Conservation (phyloP, 179 eudicot species). For the Drosera spatulata region DNA sequence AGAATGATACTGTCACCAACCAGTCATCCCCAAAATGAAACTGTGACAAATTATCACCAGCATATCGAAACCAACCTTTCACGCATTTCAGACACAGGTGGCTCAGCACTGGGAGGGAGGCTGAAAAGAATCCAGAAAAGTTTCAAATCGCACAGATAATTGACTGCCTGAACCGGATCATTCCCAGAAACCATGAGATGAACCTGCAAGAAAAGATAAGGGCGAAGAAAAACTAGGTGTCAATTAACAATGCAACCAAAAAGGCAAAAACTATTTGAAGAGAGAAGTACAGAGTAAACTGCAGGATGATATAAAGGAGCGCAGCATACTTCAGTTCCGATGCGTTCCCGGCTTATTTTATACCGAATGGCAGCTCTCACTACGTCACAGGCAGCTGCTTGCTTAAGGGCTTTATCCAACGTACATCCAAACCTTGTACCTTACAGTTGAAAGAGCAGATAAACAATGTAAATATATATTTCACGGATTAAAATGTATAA, state of each 20-base stretch:
- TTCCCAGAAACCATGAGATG: constrained; percentile 91
- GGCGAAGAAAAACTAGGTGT: not conserved
- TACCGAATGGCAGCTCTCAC: constrained; percentile 73
- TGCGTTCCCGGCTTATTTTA: constrained; percentile 93
- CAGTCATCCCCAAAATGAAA: no score
- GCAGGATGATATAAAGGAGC: not conserved
- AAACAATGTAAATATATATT: not conserved
- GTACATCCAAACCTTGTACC: constrained; percentile 84
- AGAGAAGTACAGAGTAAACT: no score
- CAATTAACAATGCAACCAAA: no score
- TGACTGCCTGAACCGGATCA: constrained; percentile 66
- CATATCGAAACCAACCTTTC: constrained; percentile 36
- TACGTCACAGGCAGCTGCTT: constrained; percentile 74
- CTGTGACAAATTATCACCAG: no score
- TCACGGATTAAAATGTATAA: not conserved
- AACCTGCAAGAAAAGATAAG: constrained; percentile 32
- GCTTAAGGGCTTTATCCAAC: constrained; percentile 63
- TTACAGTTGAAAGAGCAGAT: constrained; percentile 4
- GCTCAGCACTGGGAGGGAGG: constrained; percentile 51
- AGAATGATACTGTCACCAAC: no score
- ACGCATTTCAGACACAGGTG: constrained; percentile 31
- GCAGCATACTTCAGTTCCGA: constrained; percentile 79
- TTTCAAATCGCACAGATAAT: constrained; percentile 44
- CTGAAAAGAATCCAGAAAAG: constrained; percentile 72
- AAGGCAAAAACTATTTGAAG: no score